Evolutionary conservation across 2,329 filamentous ascomycete species (phyloP), one percentile per base, ranked within the genome.

Genomic region (Bipolaris sorokiniana): DNA sequence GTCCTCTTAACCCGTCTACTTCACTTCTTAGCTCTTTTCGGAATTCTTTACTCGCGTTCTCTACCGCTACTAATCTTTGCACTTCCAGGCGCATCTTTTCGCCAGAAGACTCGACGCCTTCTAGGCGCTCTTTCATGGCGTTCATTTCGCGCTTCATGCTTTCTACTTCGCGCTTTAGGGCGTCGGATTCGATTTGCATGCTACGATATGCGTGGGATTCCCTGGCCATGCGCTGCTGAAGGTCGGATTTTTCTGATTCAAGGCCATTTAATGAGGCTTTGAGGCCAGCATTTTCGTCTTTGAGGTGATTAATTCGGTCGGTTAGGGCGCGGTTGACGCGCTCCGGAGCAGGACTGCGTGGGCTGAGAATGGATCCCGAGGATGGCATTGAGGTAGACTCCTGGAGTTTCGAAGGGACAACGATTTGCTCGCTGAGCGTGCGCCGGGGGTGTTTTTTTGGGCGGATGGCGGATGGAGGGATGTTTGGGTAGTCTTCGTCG

Each of bases 391-490:
- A 34, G 3, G 28, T 28, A 26, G 56, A 57, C 18, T 63, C 63
- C 37, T 57, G 64, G 46, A 58, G 59, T 42, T 56, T 57, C 4
- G 54, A 53, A 11, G 61, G 55, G 4, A 62, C 55, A 3, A 58
- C 46, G 34, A 67, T 63, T 47, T 67, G 64, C 50, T 68, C 64
- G 48, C 63, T 67, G 3, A 65, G 54, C 3, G 61, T 64, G 15
- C 62, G 56, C 6, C 67, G 59, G 18, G 63, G 63, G 49, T 58
- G 65, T 55, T 62, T 69, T 42, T 58, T 68, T 3, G 54, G 67
- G 11, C 55, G 62, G 36, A 40, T 48, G 9, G 37, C 45, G 0
- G 54, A 56, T 38, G 50, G 11, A 13, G 46, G 44, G 4, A 54
- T 54, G 33, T 45, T 46, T 13, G 58, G 40, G 41, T 58, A 59